These are phyloP conservation scores for Dothistroma septosporum DNA, from an alignment of 2,329 filamentous ascomycete species.

Conservation along the genomic window DNA sequence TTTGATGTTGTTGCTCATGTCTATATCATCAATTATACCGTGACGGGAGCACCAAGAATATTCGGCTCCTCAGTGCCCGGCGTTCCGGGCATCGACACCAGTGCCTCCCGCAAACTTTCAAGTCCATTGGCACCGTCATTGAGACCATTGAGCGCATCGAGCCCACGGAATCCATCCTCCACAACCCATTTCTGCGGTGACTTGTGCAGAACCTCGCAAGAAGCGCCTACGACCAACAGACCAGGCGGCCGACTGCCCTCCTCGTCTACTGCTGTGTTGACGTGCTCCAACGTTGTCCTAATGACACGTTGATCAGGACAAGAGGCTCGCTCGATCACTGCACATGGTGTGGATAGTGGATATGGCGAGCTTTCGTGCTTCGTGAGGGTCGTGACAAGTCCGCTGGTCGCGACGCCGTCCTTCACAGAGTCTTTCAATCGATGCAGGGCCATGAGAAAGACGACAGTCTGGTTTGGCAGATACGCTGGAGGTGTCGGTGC, in stretches of 20 bases:
- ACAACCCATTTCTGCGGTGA: constrained; percentile 70
- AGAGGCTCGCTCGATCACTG: constrained; percentile 87
- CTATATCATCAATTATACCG: neutral
- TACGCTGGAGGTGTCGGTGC: constrained; percentile 77
- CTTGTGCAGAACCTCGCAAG: constrained; percentile 71
- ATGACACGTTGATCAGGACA: constrained; percentile 94
- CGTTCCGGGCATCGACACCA: constrained; percentile 21
- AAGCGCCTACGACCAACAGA: constrained; percentile 75
- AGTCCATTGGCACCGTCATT: constrained; percentile 29
- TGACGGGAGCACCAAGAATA: constrained; percentile 7
- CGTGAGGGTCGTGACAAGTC: constrained; percentile 67
- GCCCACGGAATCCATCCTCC: constrained; percentile 77
- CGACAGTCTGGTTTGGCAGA: constrained; percentile 71
- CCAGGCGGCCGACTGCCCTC: constrained; percentile 88
- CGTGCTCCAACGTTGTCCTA: constrained; percentile 73
- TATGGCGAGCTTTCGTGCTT: constrained; percentile 31
- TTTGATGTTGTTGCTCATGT: neutral
- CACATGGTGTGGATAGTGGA: constrained; percentile 75
- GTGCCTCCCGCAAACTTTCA: constrained; percentile 29
- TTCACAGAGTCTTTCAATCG: constrained; percentile 57
- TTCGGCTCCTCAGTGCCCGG: constrained; percentile 23
- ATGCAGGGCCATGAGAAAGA: constrained; percentile 94
- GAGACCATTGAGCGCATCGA: constrained; percentile 53
- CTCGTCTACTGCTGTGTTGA: constrained; percentile 77
- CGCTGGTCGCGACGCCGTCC: neutral